phyloP scores from a whole-genome alignment of 345 rosid genomes.

The Orychophragmus violaceus region DNA sequence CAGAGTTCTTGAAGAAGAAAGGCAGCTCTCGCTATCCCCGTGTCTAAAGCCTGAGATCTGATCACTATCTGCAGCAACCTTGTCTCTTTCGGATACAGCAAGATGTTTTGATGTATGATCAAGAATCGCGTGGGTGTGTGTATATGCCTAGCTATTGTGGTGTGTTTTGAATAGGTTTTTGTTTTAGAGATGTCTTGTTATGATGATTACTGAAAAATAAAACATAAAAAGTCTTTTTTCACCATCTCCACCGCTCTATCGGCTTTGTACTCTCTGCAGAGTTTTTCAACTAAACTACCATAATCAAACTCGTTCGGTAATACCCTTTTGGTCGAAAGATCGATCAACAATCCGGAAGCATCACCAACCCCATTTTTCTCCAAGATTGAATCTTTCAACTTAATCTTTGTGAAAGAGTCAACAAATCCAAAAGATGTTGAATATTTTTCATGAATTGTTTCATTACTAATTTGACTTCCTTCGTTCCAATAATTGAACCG shows the following conservation, averaged over 20 bases:
- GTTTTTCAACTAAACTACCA: too few species aligned
- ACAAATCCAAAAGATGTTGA: not conserved
- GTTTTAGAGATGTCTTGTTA: not conserved
- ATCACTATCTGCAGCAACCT: not conserved
- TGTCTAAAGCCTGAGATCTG: constrained; percentile 28
- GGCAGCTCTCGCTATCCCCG: constrained; percentile 86
- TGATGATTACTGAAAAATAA: too few species aligned
- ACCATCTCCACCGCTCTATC: too few species aligned
- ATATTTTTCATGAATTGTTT: not conserved
- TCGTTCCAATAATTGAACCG: not conserved
- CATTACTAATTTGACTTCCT: not conserved
- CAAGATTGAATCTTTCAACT: too few species aligned
- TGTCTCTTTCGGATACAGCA: not conserved
- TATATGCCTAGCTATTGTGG: not conserved
- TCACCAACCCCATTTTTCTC: too few species aligned
- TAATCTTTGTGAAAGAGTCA: not conserved
- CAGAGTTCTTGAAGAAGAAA: constrained; percentile 84
- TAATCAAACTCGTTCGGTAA: too few species aligned
- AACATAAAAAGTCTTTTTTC: too few species aligned
- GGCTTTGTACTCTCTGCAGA: too few species aligned
- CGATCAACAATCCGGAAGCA: too few species aligned
- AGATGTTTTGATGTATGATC: constrained; percentile 17
- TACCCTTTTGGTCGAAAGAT: too few species aligned
- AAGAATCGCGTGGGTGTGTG: constrained; percentile 5
- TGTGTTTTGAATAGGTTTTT: not conserved